These are phyloP conservation scores for Sporothrix luriei DNA, from an alignment of 2,329 filamentous ascomycete species.

Conservation along the genomic window DNA sequence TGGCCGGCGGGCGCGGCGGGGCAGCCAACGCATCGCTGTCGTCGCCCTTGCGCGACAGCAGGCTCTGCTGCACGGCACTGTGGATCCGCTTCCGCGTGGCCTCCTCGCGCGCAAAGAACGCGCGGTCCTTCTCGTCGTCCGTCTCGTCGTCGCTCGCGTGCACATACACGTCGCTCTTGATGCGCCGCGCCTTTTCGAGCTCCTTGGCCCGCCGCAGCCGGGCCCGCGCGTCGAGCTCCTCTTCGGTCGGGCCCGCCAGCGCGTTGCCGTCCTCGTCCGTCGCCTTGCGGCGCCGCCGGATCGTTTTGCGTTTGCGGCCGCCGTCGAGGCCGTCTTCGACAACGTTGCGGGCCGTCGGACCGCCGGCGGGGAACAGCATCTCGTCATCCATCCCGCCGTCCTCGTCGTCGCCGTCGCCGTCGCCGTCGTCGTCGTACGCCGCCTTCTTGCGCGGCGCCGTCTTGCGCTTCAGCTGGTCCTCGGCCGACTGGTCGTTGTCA, in stretches of 20 bases:
- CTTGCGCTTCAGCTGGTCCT: slow-evolving; percentile 78
- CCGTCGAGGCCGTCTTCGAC: slow-evolving; percentile 51
- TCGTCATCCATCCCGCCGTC: slow-evolving; percentile 52
- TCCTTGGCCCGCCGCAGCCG: slow-evolving; percentile 67
- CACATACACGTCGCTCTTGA: slow-evolving; percentile 84
- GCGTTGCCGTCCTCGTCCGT: slow-evolving; percentile 49
- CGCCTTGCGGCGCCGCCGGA: slow-evolving; percentile 56
- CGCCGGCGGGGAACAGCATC: slow-evolving; percentile 69
- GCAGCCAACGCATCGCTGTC: neutral
- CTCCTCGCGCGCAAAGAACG: slow-evolving; percentile 79
- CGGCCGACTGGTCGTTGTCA: slow-evolving; percentile 72
- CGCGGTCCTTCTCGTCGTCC: slow-evolving; percentile 70
- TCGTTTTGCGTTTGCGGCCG: slow-evolving; percentile 55
- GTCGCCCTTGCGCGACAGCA: slow-evolving; percentile 35
- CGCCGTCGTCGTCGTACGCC: slow-evolving; percentile 41
- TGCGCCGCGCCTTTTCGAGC: slow-evolving; percentile 72
- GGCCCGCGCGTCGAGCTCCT: slow-evolving; percentile 66
- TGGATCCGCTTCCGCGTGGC: slow-evolving; percentile 59
- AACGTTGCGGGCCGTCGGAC: slow-evolving; percentile 60
- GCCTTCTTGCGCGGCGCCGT: slow-evolving; percentile 51
- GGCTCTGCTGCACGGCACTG: slow-evolving; percentile 40
- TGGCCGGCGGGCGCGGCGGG: slow-evolving; percentile 20
- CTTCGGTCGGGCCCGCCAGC: slow-evolving; percentile 51
- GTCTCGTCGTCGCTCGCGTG: slow-evolving; percentile 84
- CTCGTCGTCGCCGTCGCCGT: slow-evolving; percentile 51